Conservation (phyloP, 345 rosid genomes). For the Eucalyptus paniculata region DNA sequence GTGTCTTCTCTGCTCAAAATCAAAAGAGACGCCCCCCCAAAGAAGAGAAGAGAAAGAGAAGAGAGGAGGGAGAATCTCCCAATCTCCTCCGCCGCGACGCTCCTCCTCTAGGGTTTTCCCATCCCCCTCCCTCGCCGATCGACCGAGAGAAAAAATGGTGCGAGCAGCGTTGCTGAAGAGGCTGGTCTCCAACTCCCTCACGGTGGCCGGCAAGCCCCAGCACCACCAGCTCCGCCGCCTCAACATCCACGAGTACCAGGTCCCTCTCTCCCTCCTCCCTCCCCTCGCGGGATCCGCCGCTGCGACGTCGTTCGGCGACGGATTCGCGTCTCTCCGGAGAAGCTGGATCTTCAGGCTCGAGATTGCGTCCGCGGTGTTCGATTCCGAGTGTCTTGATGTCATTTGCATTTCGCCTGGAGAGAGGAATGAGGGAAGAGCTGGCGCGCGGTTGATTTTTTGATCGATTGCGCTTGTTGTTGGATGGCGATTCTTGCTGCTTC, state of each 20-base stretch:
- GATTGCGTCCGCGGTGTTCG: background rate
- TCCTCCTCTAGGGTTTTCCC: background rate
- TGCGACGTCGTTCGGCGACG: background rate
- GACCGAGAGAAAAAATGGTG: constrained; percentile 7
- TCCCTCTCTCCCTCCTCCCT: background rate
- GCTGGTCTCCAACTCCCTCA: constrained; percentile 63
- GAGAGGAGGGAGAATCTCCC: background rate
- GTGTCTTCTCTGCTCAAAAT: background rate
- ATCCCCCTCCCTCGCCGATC: background rate
- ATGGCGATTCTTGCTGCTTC: background rate
- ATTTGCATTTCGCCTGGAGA: background rate
- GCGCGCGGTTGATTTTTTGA: background rate
- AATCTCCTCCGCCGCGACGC: background rate
- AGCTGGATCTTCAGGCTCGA: background rate
- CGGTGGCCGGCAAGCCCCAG: constrained; percentile 79
- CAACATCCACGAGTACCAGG: constrained; percentile 98
- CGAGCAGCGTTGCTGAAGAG: constrained; percentile 76
- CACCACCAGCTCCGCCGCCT: constrained; percentile 97
- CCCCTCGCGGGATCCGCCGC: background rate
- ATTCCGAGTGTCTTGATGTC: background rate
- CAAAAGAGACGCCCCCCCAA: background rate
- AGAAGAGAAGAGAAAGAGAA: background rate
- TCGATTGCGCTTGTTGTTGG: background rate
- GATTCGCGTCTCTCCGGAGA: background rate
- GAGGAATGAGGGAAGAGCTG: background rate